phyloP scores from a whole-genome alignment of 768 basidiomycete species.

The Macrocybe gigantea region DNA sequence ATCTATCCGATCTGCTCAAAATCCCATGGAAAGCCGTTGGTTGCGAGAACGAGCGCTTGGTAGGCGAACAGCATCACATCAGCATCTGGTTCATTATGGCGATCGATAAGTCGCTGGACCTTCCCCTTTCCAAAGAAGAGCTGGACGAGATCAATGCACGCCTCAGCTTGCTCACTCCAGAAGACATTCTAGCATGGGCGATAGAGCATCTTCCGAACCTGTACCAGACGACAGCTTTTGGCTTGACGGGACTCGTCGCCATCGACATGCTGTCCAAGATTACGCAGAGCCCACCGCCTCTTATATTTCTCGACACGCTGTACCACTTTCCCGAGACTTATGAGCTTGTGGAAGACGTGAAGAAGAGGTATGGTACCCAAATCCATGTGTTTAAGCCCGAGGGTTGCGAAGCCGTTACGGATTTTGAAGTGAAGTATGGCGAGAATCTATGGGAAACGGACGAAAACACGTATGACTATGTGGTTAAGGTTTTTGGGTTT shows the following conservation, averaged over 20 bases:
- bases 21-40: too few relatives aligned
- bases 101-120: conserved; percentile 27
- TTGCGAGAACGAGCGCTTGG: too few relatives aligned
- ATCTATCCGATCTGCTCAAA: too few relatives aligned
- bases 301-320: conserved; percentile 95
- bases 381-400: conserved; percentile 79
- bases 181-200: conserved; percentile 85
- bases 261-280: conserved; percentile 93
- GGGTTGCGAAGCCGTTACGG: conserved; percentile 55
- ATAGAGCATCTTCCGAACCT: conserved; percentile 71
- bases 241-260: conserved; percentile 89
- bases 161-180: conserved; percentile 66
- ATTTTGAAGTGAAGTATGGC: conserved; percentile 80
- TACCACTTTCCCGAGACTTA: conserved; percentile 96
- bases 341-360: conserved; percentile 79
- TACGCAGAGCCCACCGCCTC: conserved; percentile 60
- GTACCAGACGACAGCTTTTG: conserved; percentile 95
- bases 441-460: conserved; percentile 81
- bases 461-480: conserved; percentile 85
- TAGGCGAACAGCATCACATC: too few relatives aligned
- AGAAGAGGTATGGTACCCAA: conserved; percentile 62
- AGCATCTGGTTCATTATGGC: too few relatives aligned
- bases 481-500: conserved; percentile 66
- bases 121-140: conserved; percentile 54
- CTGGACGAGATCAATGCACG: conserved; percentile 68